Conservation (phyloP, 2,329 filamentous ascomycete genomes). For the Ilyonectria robusta region DNA sequence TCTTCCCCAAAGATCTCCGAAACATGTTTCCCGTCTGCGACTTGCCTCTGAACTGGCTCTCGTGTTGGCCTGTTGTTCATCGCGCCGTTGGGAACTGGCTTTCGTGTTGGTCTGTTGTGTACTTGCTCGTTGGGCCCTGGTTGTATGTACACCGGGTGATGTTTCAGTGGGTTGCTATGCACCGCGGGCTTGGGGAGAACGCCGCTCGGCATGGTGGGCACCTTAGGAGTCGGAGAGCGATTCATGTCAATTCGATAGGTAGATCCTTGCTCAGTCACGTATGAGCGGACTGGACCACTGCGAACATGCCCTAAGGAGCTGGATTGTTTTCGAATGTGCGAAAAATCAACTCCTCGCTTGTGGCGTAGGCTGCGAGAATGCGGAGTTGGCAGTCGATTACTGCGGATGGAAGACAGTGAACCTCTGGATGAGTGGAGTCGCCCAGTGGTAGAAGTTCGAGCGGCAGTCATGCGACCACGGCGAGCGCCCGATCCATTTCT, state of each 20-base stretch:
- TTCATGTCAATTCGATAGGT: slow-evolving; percentile 39
- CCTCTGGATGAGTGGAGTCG: slow-evolving; percentile 54
- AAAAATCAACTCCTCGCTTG: slow-evolving; percentile 70
- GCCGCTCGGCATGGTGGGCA: slow-evolving; percentile 44
- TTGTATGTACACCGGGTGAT: neutral
- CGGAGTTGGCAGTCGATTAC: slow-evolving; percentile 59
- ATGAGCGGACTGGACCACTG: slow-evolving; percentile 36
- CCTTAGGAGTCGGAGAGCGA: slow-evolving; percentile 50
- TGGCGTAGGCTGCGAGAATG: slow-evolving; percentile 61
- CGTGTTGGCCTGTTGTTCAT: slow-evolving; percentile 3
- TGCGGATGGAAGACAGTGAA: slow-evolving; percentile 66
- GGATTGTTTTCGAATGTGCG: slow-evolving; percentile 61
- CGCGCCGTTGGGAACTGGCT: slow-evolving; percentile 1
- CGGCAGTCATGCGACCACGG: slow-evolving; percentile 48
- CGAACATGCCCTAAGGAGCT: slow-evolving; percentile 46
- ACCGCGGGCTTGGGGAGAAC: slow-evolving; percentile 43
- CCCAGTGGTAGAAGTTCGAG: slow-evolving; percentile 48
- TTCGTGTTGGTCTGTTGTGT: neutral
- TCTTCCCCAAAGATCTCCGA: slow-evolving; percentile 75
- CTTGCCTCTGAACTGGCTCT: slow-evolving; percentile 29
- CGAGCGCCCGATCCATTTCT: slow-evolving; percentile 55
- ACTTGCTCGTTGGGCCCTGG: slow-evolving; percentile 12
- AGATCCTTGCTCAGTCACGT: slow-evolving; percentile 39
- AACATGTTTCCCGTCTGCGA: slow-evolving; percentile 42
- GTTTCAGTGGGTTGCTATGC: neutral